Base-by-base conservation (phyloP, 176 grass and related monocot species). In the Leersia perrieri region DNA sequence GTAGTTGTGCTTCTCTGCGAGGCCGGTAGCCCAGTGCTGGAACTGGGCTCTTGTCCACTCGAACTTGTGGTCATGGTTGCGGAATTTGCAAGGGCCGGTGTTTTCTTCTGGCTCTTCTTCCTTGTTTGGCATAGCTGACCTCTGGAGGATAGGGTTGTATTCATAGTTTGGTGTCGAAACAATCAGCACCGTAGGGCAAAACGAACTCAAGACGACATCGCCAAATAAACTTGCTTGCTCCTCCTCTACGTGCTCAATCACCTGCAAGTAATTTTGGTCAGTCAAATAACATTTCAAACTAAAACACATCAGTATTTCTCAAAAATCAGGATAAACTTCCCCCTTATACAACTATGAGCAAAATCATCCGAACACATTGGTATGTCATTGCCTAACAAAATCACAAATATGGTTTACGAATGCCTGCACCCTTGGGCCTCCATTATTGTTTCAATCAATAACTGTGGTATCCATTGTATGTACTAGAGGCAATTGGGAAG, bases 131-230 rank as follows among this genome's bases (percentile, higher is more conserved):
- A 86, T 41, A 82, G 87, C 74, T 28, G 90, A 98, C 55, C 88
- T 90, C 63, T 93, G 92, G 27, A 98, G 86, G 53, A 98, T 95
- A 63, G 90, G 74, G 45, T 98, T 98, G 85, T 98, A 98, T 78
- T 93, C 96, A 0, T 98, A 98, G 85, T 98, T 98, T n/a, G 87
- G 96, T 34, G 92, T 95, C 7, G 92, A 98, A 53, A 95, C 86
- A 44, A 93, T 82, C 9, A 98, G 72, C 49, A 93, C 84, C 28
- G 38, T 83, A 0, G 90, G 92, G 49, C 68, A 55, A 79, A 98
- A 98, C 84, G 66, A 78, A 76, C 84, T 91, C 72, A 98, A 38
- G 10, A 85, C 90, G 23, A 91, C 77, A 3, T 91, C 74, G 25
- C 96, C 96, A 25, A 93, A 95, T 70, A 93, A 82, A 38, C 70